These are phyloP conservation scores for Leishmania turanica DNA, from an alignment of 208 protist genomes.

Conservation along the genomic window DNA sequence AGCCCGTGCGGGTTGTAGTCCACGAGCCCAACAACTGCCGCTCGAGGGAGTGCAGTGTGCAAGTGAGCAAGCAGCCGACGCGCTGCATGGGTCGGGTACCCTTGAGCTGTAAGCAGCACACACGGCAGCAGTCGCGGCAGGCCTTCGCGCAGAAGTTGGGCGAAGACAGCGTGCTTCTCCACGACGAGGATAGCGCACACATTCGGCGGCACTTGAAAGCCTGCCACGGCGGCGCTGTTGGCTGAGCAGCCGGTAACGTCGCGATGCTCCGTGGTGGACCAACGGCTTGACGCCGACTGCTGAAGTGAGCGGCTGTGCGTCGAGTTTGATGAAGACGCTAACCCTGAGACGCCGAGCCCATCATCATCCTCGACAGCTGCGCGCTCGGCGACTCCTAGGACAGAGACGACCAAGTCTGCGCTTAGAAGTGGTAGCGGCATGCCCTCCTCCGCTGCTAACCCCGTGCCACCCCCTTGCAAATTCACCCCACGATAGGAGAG, in stretches of 20 bases:
- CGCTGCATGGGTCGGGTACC: slow-evolving; percentile 75
- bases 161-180: slow-evolving; percentile 86
- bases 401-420: slow-evolving; percentile 11
- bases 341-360: neutral
- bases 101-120: slow-evolving; percentile 79
- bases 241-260: neutral
- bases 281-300: neutral
- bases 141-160: slow-evolving; percentile 62
- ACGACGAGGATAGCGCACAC: slow-evolving; percentile 81
- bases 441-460: slow-evolving; percentile 11
- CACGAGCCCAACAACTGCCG: slow-evolving; percentile 69
- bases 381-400: neutral
- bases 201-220: slow-evolving; percentile 37
- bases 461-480: slow-evolving; percentile 6
- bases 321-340: neutral
- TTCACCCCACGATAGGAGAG: slow-evolving; percentile 47
- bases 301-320: neutral
- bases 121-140: slow-evolving; percentile 61
- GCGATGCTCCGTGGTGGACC: neutral
- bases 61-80: slow-evolving; percentile 63
- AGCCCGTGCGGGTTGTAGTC: slow-evolving; percentile 88
- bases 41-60: slow-evolving; percentile 46
- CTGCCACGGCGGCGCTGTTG: neutral
- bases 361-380: slow-evolving; percentile 2
- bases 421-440: slow-evolving; percentile 32